A percentile compares a stretch with the other conserved stretches of the same genome.
These are phyloP conservation scores for Agrostemma githago DNA, from an alignment of 148 eudicot species.

Conservation along the genomic window DNA sequence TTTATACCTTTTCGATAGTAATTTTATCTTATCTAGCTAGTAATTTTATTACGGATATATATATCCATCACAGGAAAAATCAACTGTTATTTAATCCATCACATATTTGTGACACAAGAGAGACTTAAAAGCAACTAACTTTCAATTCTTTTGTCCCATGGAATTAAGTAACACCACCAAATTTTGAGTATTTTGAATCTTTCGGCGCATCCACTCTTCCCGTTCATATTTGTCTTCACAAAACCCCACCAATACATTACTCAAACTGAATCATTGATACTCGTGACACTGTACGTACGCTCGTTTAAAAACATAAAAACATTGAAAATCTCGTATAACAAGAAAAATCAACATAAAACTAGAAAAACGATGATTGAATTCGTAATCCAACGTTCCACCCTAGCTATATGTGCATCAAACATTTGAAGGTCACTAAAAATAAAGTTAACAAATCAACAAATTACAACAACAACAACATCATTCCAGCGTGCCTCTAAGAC, in stretches of 20 bases:
- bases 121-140: background rate
- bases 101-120: too few species aligned
- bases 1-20: too few species aligned
- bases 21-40: too few species aligned
- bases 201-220: conserved; percentile 30
- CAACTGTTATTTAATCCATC: too few species aligned
- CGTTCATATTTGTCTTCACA: conserved; percentile 15
- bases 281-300: too few species aligned
- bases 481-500: background rate
- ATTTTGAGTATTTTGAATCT: conserved; percentile 5
- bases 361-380: background rate
- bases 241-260: conserved; percentile 16
- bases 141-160: background rate
- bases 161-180: background rate
- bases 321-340: background rate
- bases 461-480: background rate
- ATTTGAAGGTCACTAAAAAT: background rate
- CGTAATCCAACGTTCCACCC: background rate
- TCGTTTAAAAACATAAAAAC: background rate
- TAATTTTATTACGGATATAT: too few species aligned
- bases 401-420: background rate
- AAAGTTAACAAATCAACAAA: background rate
- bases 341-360: background rate
- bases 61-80: too few species aligned
- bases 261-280: background rate